A percentile compares a stretch with the other conserved stretches of the same genome.
Conservation (phyloP, 2,329 filamentous ascomycete species). For the Microsporum ferrugineum region DNA sequence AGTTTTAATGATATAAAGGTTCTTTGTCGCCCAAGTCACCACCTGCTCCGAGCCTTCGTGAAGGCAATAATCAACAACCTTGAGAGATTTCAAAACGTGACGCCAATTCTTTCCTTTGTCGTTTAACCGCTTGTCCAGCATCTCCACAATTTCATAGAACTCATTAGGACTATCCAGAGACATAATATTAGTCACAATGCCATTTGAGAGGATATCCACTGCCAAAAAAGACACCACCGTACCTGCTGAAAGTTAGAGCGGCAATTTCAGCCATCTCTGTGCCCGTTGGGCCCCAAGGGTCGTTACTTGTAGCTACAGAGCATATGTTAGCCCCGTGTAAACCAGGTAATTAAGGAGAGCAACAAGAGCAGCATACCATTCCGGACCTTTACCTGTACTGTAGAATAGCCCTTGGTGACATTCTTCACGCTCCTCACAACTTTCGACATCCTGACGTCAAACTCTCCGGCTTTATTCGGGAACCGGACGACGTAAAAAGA, state of each 20-base stretch:
- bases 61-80: slow-evolving; percentile 94
- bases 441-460: slow-evolving; percentile 61
- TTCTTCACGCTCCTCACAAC: slow-evolving; percentile 97
- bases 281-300: slow-evolving; percentile 94
- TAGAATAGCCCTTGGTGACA: slow-evolving; percentile 97
- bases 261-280: slow-evolving; percentile 99
- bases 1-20: slow-evolving; percentile 98
- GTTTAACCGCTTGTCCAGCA: slow-evolving; percentile 96
- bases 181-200: slow-evolving; percentile 9
- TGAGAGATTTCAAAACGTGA: slow-evolving; percentile 92
- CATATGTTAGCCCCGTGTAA: slow-evolving; percentile 15
- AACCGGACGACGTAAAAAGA: not conserved
- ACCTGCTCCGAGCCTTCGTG: slow-evolving; percentile 95
- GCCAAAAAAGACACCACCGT: slow-evolving; percentile 19
- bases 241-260: slow-evolving; percentile 96
- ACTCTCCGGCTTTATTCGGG: not conserved
- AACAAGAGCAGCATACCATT: slow-evolving; percentile 55
- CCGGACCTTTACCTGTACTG: slow-evolving; percentile 93
- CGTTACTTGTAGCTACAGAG: slow-evolving; percentile 83
- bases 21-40: slow-evolving; percentile 95
- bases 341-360: not conserved
- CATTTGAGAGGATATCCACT: not conserved
- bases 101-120: slow-evolving; percentile 99
- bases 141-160: slow-evolving; percentile 99
- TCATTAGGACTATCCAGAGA: slow-evolving; percentile 61